Conservation (phyloP, 441 rosid genomes). For the Adansonia madagascariensis region DNA sequence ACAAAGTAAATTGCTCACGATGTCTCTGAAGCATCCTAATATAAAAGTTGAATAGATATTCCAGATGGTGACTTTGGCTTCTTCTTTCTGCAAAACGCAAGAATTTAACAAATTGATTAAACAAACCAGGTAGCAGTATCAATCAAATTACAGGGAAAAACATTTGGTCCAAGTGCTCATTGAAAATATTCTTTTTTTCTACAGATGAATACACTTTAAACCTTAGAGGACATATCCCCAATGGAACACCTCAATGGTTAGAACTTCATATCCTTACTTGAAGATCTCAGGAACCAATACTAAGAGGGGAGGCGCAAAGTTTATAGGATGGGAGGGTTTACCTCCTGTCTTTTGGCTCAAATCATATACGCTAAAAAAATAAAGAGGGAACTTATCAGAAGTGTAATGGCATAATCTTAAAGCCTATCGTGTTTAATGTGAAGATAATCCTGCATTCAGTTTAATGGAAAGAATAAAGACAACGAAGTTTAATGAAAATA, state of each 20-base stretch:
- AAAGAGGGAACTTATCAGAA: neutral
- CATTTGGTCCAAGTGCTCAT: neutral
- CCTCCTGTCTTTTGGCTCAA: neutral
- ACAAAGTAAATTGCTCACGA: constrained; percentile 54
- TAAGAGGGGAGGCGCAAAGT: neutral
- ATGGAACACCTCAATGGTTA: neutral
- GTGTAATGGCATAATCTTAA: neutral
- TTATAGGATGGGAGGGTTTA: neutral
- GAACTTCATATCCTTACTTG: neutral
- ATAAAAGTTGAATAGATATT: constrained; percentile 57
- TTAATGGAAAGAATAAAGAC: constrained; percentile 8
- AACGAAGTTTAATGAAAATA: neutral
- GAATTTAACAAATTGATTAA: constrained; percentile 25
- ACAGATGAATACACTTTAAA: neutral
- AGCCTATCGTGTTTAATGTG: neutral
- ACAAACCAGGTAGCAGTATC: constrained; percentile 17
- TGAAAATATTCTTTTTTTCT: neutral
- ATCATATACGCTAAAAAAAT: neutral
- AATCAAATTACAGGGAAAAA: constrained; percentile 14
- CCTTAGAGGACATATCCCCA: neutral
- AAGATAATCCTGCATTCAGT: constrained; percentile 3
- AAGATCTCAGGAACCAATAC: neutral
- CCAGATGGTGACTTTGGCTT: constrained; percentile 71
- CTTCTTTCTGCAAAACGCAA: constrained; percentile 66
- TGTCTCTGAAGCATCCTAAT: constrained; percentile 75